phyloP scores from a whole-genome alignment of 192 early-diverging fungal genomes.

The Phlyctochytrium planicorne region DNA sequence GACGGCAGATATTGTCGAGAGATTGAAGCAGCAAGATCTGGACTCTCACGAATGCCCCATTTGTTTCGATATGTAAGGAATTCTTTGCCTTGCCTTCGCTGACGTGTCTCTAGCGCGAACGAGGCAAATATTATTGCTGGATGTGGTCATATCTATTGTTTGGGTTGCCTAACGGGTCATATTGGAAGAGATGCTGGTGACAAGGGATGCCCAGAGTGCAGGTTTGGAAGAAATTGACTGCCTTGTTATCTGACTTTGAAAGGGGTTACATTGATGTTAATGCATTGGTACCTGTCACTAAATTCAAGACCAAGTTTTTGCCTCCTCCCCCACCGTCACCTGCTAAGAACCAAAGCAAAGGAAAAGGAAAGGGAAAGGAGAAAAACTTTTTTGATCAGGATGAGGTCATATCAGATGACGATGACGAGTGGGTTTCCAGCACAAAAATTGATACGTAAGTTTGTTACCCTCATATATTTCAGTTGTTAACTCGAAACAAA shows the following conservation, averaged over 20 bases:
- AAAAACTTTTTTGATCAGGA: not conserved
- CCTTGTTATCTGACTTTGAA: too few relatives aligned
- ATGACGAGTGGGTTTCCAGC: constrained; percentile 28
- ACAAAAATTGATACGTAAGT: constrained; percentile 31
- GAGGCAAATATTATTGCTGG: constrained; percentile 19
- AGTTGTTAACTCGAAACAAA: too few relatives aligned
- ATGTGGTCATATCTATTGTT: constrained; percentile 42
- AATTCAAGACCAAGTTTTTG: too few relatives aligned
- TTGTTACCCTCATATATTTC: constrained; percentile 13
- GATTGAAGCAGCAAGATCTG: constrained; percentile 26
- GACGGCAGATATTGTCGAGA: constrained; percentile 14
- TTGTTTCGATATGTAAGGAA: constrained; percentile 40
- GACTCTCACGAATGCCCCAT: constrained; percentile 39
- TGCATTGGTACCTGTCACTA: too few relatives aligned
- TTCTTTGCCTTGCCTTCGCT: constrained; percentile 6
- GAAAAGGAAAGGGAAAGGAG: not conserved
- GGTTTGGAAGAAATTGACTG: too few relatives aligned
- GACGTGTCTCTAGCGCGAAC: constrained; percentile 7
- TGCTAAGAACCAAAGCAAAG: not conserved
- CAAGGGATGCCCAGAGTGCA: constrained; percentile 35
- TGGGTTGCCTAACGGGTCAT: constrained; percentile 31
- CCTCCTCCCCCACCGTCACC: too few relatives aligned
- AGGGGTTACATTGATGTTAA: constrained; percentile 15
- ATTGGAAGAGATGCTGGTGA: constrained; percentile 9
- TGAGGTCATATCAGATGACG: not conserved